Conservation (phyloP, 2,329 filamentous ascomycete species). For the Alternaria ventricosa region DNA sequence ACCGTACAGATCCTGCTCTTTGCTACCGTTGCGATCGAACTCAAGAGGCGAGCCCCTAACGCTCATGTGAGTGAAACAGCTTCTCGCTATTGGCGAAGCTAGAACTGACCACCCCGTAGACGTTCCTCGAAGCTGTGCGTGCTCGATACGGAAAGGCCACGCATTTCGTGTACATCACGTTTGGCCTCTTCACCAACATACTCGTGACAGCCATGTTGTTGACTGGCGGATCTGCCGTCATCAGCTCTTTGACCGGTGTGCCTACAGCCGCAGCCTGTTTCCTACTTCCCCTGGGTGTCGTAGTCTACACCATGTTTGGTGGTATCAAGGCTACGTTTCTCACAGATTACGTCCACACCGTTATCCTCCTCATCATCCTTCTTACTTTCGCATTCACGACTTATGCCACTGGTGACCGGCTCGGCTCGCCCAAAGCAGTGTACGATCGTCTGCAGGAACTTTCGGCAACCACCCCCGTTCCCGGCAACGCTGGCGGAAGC, state of each 20-base stretch:
- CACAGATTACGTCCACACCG: constrained; percentile 85
- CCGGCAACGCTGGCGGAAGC: constrained; percentile 76
- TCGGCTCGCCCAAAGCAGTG: constrained; percentile 77
- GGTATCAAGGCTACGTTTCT: constrained; percentile 76
- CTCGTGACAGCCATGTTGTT: constrained; percentile 91
- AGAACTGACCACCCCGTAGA: constrained; percentile 59
- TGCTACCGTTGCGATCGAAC: constrained; percentile 39
- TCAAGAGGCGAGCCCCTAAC: constrained; percentile 43
- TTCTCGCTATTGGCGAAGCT: rapidly evolving
- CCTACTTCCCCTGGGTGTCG: constrained; percentile 79
- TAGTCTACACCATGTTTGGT: constrained; percentile 75
- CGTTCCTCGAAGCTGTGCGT: constrained; percentile 80
- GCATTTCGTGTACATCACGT: constrained; percentile 80
- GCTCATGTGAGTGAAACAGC: constrained; percentile 28
- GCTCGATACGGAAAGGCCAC: constrained; percentile 78
- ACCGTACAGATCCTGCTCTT: constrained; percentile 43
- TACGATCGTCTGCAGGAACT: constrained; percentile 79
- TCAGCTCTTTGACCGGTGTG: constrained; percentile 62
- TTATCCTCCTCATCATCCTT: constrained; percentile 84
- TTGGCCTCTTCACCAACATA: constrained; percentile 81
- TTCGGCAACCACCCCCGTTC: constrained; percentile 71
- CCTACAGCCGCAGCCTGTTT: constrained; percentile 82
- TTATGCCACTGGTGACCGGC: constrained; percentile 73
- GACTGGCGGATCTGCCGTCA: constrained; percentile 79
- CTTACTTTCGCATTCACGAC: constrained; percentile 83